Base-by-base conservation (phyloP, 2,329 filamentous ascomycete genomes). In the Aureobasidium sp. region DNA sequence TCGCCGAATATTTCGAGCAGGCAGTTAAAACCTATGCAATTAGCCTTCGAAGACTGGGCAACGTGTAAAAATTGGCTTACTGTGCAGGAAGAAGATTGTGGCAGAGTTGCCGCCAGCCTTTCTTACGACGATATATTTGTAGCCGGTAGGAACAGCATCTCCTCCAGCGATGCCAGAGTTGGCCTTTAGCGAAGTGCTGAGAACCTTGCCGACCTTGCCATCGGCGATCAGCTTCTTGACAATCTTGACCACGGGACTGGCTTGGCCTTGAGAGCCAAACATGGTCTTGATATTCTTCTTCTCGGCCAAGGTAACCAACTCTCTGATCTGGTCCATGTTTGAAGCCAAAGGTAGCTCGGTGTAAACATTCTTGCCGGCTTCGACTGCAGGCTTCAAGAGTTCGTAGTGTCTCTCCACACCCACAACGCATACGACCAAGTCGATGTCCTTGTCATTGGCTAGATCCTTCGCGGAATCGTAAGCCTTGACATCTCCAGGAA, bases 271-370 rank as follows among this genome's bases (percentile, higher is more conserved):
- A 5, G 77, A 54, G 1, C 76, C 75, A 2, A 79, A 66, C 17
- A 75, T 64, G 0, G 73, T 78, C 41, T 64, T 67, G 7, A 72
- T 65, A 1, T 68, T 66, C 19, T 70, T 70, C 16, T 62, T 51
- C 42, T 68, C 64, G 0, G 74, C 74, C 7, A 76, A 55, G 1
- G 61, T 60, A 0, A 65, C 59, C 16, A 79, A 62, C 56, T 76
- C 71, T 39, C 71, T 66, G 1, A 74, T 68, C 56, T 76, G 66
- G 1, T 61, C 55, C 1, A 70, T 48, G 30, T 68, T 73, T 3
- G 66, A 63, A 0, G 65, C 74, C 1, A 77, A 63, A 2, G 74
- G 76, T 74, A 75, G 77, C 59, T 79, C 76, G 19, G 71, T 68
- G 53, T 74, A 78, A 11, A 75, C 68, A 39, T 73, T 65, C 58